Evolutionary conservation across 176 grass and related monocot genomes (phyloP).

Genomic region (Oryza meridionalis): DNA sequence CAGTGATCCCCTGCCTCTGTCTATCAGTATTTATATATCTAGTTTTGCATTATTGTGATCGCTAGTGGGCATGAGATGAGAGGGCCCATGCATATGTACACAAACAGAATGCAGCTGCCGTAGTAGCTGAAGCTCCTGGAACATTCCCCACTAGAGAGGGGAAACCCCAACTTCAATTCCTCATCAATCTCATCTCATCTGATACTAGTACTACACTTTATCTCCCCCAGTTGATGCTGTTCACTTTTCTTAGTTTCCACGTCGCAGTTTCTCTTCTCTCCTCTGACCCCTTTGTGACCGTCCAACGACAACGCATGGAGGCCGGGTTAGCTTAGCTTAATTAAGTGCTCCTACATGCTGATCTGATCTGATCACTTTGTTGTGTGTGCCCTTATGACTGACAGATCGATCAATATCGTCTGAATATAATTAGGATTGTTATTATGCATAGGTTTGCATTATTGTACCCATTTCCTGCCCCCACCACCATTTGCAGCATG

Average conservation of each 20-base stretch:
- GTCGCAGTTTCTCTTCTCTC: conserved; percentile 20
- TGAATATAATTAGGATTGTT: neutral
- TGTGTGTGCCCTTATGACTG: neutral
- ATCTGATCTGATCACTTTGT: neutral
- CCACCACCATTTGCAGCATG: neutral
- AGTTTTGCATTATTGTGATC: conserved; percentile 44
- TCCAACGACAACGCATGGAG: conserved; percentile 23
- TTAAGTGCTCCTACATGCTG: neutral
- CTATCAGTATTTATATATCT: too few species aligned
- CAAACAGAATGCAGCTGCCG: neutral
- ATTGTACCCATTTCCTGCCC: conserved; percentile 26
- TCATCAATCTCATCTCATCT: neutral
- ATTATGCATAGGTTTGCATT: conserved; percentile 10
- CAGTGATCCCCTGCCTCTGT: neutral
- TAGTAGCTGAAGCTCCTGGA: conserved; percentile 41
- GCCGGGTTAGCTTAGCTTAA: neutral
- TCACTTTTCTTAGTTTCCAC: conserved; percentile 56
- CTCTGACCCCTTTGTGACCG: conserved; percentile 19
- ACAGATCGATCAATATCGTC: neutral
- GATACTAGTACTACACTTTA: neutral
- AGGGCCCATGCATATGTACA: too few species aligned
- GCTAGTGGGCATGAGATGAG: conserved; percentile 26
- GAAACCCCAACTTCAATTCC: neutral
- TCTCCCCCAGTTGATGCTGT: neutral
- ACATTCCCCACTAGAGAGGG: conserved; percentile 29